Base-by-base conservation (phyloP, 2,329 filamentous ascomycete species). In the Epichloe typhina region DNA sequence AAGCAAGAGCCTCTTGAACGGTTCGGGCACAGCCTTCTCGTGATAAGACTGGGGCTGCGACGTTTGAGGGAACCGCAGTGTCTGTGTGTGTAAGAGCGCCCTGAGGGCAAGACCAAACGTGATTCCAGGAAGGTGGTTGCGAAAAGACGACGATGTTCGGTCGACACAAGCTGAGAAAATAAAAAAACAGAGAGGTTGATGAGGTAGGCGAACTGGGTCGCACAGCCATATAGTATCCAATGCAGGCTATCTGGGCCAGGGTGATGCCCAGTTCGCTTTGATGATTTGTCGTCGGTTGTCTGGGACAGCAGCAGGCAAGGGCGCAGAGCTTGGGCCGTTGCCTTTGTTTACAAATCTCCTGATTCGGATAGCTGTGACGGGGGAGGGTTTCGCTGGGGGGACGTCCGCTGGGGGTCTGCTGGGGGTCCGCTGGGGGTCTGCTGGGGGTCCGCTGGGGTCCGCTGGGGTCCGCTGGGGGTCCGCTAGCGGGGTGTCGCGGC, bases 341-440 rank as follows among this genome's bases (percentile, higher is more conserved):
- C 26, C 51, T 66, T 69, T 70, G 68, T 68, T 70, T 68, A 69
- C 66, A 61, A 62, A 63, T 62, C 59, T 61, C 66, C 66, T 59
- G 56, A 63, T 65, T 63, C 55, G 64, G 66, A 66, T 59, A 64
- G 61, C 64, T 64, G 55, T 56, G 55, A 57, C 53, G 38, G 46
- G 54, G 54, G 46, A 52, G 54, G 54, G 54, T 47, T 50, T 50
- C 54, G 48, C 33, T 19, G 33, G 33, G 23, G 12, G 47, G 5
- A 8, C 26, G 23, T 26, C 23, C 23, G 23, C 33, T 15, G 33
- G 33, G 23, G 21, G 4, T 23, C 17, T 17, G 17, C 17, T 17
- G 17, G 17, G 17, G 21, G 23, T 23, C 23, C 6, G 23, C 33
- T 19, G 33, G 33, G 21, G 47, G 2, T 37, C 36, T 2, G 33